Conservation (phyloP, 768 basidiomycete species). For the Butyriboletus loyo region DNA sequence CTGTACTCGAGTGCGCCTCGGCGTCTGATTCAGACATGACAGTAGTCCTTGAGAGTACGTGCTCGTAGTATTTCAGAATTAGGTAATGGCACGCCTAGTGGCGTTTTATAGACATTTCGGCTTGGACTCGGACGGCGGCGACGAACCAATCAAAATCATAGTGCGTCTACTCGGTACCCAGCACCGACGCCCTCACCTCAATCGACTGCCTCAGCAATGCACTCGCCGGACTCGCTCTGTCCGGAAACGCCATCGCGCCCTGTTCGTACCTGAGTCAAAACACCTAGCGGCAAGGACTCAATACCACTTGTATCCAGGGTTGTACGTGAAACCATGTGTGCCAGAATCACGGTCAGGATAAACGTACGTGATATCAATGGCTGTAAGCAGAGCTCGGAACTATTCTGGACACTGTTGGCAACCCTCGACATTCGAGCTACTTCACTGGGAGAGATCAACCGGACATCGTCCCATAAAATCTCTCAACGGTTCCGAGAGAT, state of each 20-base stretch:
- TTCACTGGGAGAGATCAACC: background rate
- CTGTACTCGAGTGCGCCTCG: slow-evolving; percentile 8
- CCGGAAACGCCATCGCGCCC: slow-evolving; percentile 36
- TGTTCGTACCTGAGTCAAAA: slow-evolving; percentile 38
- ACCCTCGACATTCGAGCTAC: background rate
- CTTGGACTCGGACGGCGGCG: background rate
- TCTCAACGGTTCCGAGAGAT: background rate
- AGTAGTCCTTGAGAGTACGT: background rate
- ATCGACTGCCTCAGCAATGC: slow-evolving; percentile 38
- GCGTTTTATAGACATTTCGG: background rate
- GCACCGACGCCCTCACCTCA: slow-evolving; percentile 38
- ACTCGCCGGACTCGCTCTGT: slow-evolving; percentile 26
- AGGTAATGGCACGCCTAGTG: slow-evolving; percentile 2
- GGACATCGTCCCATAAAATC: background rate
- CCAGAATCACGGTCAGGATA: slow-evolving; percentile 28
- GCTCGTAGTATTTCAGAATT: background rate
- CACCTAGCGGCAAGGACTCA: too few relatives aligned
- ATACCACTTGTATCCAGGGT: slow-evolving; percentile 36
- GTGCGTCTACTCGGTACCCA: slow-evolving; percentile 32
- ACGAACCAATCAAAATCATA: background rate
- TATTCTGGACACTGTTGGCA: background rate
- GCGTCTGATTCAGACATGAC: slow-evolving; percentile 23
- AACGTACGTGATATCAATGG: slow-evolving; percentile 4
- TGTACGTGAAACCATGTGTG: slow-evolving; percentile 28
- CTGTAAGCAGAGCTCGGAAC: background rate